These are phyloP conservation scores for Cryphonectria radicalis DNA, from an alignment of 2,329 filamentous ascomycete genomes.

Conservation along the genomic window DNA sequence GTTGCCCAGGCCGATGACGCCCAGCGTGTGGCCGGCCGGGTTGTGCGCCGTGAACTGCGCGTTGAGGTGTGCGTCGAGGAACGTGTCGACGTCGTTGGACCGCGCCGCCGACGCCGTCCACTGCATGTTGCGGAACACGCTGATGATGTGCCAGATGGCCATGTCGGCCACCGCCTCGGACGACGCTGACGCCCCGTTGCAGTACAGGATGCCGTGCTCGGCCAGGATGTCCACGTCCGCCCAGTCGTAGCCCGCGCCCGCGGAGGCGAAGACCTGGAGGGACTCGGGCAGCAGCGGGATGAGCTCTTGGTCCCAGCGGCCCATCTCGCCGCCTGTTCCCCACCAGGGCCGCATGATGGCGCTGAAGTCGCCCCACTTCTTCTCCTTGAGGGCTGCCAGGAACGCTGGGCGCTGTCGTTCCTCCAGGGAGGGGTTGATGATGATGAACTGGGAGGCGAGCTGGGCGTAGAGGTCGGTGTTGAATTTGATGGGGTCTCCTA, in stretches of 20 bases:
- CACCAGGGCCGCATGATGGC: conserved; percentile 63
- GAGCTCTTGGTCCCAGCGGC: conserved; percentile 63
- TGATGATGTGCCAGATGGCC: conserved; percentile 62
- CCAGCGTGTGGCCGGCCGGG: conserved; percentile 56
- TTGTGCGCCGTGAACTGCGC: conserved; percentile 59
- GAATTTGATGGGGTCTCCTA: conserved; percentile 40
- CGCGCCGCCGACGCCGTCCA: conserved; percentile 59
- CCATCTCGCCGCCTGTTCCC: conserved; percentile 69
- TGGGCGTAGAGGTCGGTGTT: conserved; percentile 38
- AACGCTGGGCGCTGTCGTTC: conserved; percentile 45
- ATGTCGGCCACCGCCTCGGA: conserved; percentile 66
- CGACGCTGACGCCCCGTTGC: conserved; percentile 63
- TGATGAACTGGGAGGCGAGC: conserved; percentile 37
- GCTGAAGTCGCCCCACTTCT: conserved; percentile 47
- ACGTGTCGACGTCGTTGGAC: conserved; percentile 45
- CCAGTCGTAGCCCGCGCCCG: conserved; percentile 70
- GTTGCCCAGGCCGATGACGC: conserved; percentile 64
- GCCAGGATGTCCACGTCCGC: conserved; percentile 52
- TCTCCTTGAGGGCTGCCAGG: conserved; percentile 42
- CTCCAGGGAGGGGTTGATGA: conserved; percentile 42
- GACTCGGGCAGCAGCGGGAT: conserved; percentile 57
- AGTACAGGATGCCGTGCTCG: conserved; percentile 56
- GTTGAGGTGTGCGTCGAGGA: conserved; percentile 58
- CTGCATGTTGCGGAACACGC: conserved; percentile 60
- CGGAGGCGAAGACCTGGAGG: conserved; percentile 64